These are phyloP conservation scores for Rhodofomes roseus DNA, from an alignment of 1,284 basidiomycete genomes.

Conservation along the genomic window DNA sequence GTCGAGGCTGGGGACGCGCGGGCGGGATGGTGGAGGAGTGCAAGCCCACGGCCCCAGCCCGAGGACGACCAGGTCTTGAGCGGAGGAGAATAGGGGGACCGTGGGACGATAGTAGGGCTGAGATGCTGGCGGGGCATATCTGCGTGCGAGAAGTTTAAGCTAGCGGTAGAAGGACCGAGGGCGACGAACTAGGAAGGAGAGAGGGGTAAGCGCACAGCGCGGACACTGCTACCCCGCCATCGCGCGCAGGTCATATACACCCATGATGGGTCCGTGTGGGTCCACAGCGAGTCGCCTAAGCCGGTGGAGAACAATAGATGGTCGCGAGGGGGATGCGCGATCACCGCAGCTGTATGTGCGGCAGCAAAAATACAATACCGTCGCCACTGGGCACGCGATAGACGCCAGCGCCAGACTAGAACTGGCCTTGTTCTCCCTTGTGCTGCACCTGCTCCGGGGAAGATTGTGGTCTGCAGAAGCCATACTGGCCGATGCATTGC, in stretches of 20 bases:
- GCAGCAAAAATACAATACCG: slow-evolving; percentile 4
- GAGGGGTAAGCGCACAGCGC: slow-evolving; percentile 11
- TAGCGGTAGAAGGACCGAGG: slow-evolving; percentile 12
- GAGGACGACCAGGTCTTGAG: neutral
- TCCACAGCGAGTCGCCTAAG: neutral
- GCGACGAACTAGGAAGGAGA: slow-evolving; percentile 11
- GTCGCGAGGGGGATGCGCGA: slow-evolving; percentile 7
- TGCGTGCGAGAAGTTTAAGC: slow-evolving; percentile 1
- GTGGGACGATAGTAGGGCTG: slow-evolving; percentile 14
- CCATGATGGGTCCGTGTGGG: slow-evolving; percentile 13
- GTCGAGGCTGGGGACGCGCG: slow-evolving; percentile 3
- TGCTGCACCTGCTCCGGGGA: neutral
- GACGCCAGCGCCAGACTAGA: neutral
- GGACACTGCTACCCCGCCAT: neutral
- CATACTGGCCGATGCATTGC: neutral
- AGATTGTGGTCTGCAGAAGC: neutral
- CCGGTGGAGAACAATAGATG: slow-evolving; percentile 7
- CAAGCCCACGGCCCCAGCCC: neutral
- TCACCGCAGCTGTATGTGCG: neutral
- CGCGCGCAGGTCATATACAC: slow-evolving; percentile 9
- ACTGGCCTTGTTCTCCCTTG: neutral
- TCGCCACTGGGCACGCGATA: neutral
- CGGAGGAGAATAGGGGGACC: slow-evolving; percentile 7
- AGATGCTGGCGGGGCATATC: slow-evolving; percentile 16
- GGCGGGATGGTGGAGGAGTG: slow-evolving; percentile 2